A percentile compares a stretch with the other conserved stretches of the same genome.
Conservation (phyloP, 1,284 basidiomycete genomes). For the Farysia itapuensis region DNA sequence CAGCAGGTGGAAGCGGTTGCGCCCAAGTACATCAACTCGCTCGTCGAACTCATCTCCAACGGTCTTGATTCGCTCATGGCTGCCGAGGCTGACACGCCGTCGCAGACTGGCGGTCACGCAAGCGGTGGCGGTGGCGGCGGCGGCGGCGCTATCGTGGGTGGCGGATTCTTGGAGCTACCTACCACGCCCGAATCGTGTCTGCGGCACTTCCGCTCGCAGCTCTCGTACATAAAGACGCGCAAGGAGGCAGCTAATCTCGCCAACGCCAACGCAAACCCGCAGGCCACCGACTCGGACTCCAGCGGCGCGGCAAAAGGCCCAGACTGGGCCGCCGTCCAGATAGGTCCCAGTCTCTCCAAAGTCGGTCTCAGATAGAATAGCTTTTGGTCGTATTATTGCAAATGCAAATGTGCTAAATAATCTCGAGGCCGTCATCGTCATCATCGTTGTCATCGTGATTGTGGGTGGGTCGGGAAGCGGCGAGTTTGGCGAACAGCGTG, state of each 20-base stretch:
- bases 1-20: slow-evolving; percentile 54
- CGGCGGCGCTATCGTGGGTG: slow-evolving; percentile 42
- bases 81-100: slow-evolving; percentile 6
- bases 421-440: slow-evolving; percentile 22
- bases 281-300: neutral
- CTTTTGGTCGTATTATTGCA: no score
- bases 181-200: slow-evolving; percentile 87
- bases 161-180: slow-evolving; percentile 81
- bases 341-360: slow-evolving; percentile 32
- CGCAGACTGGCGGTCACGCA: neutral
- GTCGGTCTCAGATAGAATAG: slow-evolving; percentile 36
- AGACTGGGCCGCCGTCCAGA: slow-evolving; percentile 51
- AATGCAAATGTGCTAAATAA: slow-evolving; percentile 10
- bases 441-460: neutral
- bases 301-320: slow-evolving; percentile 7
- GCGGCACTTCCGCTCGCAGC: slow-evolving; percentile 86
- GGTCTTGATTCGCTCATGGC: slow-evolving; percentile 41
- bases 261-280: slow-evolving; percentile 13
- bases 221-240: slow-evolving; percentile 76
- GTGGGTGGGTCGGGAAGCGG: neutral
- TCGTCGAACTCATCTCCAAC: slow-evolving; percentile 55
- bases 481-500: no score
- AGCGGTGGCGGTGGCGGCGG: slow-evolving; percentile 11
- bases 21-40: slow-evolving; percentile 54
- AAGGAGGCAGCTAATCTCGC: slow-evolving; percentile 63